Evolutionary conservation across 225 moss, liverwort and hornwort genomes (phyloP).

Genomic region (Neckera pumila): DNA sequence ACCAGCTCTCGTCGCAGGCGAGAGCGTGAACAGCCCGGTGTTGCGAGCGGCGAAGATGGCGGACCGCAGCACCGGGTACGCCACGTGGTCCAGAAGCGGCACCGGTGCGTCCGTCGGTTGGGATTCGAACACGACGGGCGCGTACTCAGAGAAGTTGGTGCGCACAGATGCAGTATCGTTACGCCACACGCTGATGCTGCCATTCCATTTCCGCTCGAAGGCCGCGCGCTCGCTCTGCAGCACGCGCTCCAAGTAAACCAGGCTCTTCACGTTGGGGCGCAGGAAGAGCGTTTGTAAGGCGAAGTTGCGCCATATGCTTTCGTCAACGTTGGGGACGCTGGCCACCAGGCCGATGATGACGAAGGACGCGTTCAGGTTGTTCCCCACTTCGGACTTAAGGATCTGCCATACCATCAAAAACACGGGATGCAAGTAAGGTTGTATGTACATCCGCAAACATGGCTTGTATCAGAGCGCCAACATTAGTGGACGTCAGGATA

Average conservation of each 20-base stretch:
- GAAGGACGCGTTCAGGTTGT: constrained; percentile 79
- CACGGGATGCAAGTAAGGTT: not conserved
- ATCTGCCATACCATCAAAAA: constrained; percentile 13
- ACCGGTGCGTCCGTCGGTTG: not conserved
- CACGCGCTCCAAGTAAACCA: constrained; percentile 52
- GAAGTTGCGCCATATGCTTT: constrained; percentile 40
- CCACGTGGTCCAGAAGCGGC: constrained; percentile 19
- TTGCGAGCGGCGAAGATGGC: constrained; percentile 38
- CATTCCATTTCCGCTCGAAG: constrained; percentile 45
- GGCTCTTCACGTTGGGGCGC: constrained; percentile 39
- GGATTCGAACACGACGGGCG: constrained; percentile 44
- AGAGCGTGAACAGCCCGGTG: constrained; percentile 41
- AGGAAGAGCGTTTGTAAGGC: constrained; percentile 31
- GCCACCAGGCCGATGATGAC: constrained; percentile 63
- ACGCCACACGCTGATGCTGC: constrained; percentile 15
- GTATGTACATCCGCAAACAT: not conserved
- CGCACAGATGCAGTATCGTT: not conserved
- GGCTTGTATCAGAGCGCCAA: not conserved
- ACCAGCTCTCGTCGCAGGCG: constrained; percentile 24
- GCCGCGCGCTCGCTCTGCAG: constrained; percentile 36
- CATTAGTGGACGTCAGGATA: not conserved
- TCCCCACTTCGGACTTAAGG: constrained; percentile 54
- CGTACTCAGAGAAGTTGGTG: constrained; percentile 42
- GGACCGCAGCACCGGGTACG: constrained; percentile 4
- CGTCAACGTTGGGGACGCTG: constrained; percentile 9